phyloP scores from a whole-genome alignment of 2,329 filamentous ascomycete species.

The Trichoderma gracile region DNA sequence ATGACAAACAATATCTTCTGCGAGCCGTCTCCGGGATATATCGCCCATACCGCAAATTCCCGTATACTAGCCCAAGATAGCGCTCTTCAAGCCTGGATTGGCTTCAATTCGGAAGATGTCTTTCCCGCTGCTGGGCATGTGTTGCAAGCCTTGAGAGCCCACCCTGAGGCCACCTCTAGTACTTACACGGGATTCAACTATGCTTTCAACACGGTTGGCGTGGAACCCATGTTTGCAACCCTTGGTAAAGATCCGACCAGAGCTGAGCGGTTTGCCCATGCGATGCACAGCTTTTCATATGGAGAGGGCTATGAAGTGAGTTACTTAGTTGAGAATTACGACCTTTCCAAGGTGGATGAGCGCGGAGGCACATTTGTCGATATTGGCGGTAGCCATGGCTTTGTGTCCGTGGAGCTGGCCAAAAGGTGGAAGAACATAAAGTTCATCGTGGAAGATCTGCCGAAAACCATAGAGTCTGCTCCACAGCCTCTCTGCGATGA shows the following conservation, averaged over 20 bases:
- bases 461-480: conserved; percentile 50
- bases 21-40: conserved; percentile 51
- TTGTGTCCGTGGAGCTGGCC: conserved; percentile 57
- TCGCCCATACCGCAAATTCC: conserved; percentile 59
- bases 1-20: conserved; percentile 60
- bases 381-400: conserved; percentile 59
- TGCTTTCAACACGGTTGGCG: conserved; percentile 51
- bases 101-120: conserved; percentile 56
- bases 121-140: conserved; percentile 52
- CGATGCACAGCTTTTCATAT: conserved; percentile 56
- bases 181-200: conserved; percentile 54
- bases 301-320: conserved; percentile 58
- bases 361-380: conserved; percentile 55
- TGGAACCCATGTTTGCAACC: conserved; percentile 56
- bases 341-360: conserved; percentile 51
- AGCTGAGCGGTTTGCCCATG: conserved; percentile 53
- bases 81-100: conserved; percentile 54
- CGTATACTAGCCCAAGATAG: conserved; percentile 51
- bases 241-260: conserved; percentile 51
- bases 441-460: conserved; percentile 58
- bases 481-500: conserved; percentile 47
- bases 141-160: conserved; percentile 45
- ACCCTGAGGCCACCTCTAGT: conserved; percentile 52
- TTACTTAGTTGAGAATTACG: conserved; percentile 56
- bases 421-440: conserved; percentile 50